These are phyloP conservation scores for Xylaria telfairii DNA, from an alignment of 495 filamentous ascomycete genomes.

Conservation along the genomic window DNA sequence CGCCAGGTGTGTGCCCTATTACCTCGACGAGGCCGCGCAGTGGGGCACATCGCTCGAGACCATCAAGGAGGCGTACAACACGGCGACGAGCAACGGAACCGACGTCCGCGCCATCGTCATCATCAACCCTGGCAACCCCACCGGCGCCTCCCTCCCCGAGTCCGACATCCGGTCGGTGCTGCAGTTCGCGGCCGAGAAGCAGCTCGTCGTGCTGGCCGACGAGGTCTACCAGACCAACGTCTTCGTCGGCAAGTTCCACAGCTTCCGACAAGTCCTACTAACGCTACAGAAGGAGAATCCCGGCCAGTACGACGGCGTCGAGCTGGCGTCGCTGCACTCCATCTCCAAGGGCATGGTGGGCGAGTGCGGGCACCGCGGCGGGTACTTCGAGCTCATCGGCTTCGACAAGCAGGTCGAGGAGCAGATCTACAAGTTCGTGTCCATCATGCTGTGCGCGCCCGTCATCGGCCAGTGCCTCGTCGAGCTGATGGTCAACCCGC, in stretches of 20 bases:
- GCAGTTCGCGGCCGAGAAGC: constrained; percentile 82
- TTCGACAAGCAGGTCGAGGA: constrained; percentile 86
- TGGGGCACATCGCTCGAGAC: constrained; percentile 85
- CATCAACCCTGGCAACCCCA: constrained; percentile 98
- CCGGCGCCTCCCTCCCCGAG: constrained; percentile 79
- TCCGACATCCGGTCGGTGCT: constrained; percentile 82
- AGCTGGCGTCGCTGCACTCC: constrained; percentile 86
- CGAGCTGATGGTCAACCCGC: constrained; percentile 96
- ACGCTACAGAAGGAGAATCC: constrained; percentile 78
- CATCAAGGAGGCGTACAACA: constrained; percentile 72
- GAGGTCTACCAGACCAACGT: constrained; percentile 99
- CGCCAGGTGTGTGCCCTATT: constrained; percentile 88
- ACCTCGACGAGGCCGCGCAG: constrained; percentile 79
- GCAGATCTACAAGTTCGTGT: constrained; percentile 98
- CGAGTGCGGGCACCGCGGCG: constrained; percentile 95
- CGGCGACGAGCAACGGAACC: constrained; percentile 74
- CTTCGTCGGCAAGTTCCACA: constrained; percentile 89
- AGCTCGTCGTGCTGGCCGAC: constrained; percentile 88
- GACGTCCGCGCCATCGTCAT: constrained; percentile 92
- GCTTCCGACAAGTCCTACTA: constrained; percentile 89
- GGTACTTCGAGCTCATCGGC: constrained; percentile 92
- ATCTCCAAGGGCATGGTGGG: constrained; percentile 97
- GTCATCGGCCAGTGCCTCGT: constrained; percentile 96
- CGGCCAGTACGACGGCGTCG: constrained; percentile 79
- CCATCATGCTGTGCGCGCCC: constrained; percentile 92